phyloP scores from a whole-genome alignment of 768 basidiomycete species.

The Naganishia randhawae region DNA sequence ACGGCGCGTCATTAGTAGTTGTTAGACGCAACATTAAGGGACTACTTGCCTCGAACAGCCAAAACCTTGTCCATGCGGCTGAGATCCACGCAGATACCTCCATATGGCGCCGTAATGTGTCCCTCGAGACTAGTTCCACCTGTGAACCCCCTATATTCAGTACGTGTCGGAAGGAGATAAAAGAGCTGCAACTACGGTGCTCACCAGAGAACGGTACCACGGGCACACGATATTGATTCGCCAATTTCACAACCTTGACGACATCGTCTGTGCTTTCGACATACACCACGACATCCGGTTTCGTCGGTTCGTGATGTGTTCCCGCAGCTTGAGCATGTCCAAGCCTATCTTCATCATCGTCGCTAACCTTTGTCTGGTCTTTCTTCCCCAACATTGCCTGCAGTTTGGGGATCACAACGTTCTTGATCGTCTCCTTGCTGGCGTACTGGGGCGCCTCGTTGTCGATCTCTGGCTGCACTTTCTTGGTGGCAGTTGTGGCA shows the following conservation, averaged over 20 bases:
- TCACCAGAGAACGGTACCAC: slow-evolving; percentile 65
- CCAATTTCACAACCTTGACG: slow-evolving; percentile 70
- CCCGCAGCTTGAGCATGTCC: slow-evolving; percentile 45
- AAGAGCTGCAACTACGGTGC: not conserved
- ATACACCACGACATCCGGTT: slow-evolving; percentile 48
- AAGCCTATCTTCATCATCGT: slow-evolving; percentile 40
- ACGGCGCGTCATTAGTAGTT: not conserved
- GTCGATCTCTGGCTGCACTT: slow-evolving; percentile 36
- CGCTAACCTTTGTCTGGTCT: slow-evolving; percentile 35
- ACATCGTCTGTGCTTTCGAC: slow-evolving; percentile 70
- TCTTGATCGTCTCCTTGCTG: slow-evolving; percentile 33
- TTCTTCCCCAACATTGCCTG: slow-evolving; percentile 28
- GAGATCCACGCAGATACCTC: slow-evolving; percentile 77
- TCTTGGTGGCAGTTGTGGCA: slow-evolving; percentile 35
- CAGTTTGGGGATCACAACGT: slow-evolving; percentile 22
- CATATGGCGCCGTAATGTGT: slow-evolving; percentile 66
- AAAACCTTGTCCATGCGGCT: slow-evolving; percentile 74
- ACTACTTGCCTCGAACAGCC: slow-evolving; percentile 58
- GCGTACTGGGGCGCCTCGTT: slow-evolving; percentile 34
- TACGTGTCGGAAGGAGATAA: not conserved
- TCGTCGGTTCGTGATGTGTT: slow-evolving; percentile 44
- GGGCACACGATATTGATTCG: slow-evolving; percentile 69
- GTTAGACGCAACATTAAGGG: not conserved
- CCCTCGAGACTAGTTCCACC: slow-evolving; percentile 86
- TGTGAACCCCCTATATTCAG: not conserved